A percentile compares a stretch with the other conserved stretches of the same genome.
These are phyloP conservation scores for Ascochyta viciae-villosae DNA, from an alignment of 2,329 filamentous ascomycete species.

Conservation along the genomic window DNA sequence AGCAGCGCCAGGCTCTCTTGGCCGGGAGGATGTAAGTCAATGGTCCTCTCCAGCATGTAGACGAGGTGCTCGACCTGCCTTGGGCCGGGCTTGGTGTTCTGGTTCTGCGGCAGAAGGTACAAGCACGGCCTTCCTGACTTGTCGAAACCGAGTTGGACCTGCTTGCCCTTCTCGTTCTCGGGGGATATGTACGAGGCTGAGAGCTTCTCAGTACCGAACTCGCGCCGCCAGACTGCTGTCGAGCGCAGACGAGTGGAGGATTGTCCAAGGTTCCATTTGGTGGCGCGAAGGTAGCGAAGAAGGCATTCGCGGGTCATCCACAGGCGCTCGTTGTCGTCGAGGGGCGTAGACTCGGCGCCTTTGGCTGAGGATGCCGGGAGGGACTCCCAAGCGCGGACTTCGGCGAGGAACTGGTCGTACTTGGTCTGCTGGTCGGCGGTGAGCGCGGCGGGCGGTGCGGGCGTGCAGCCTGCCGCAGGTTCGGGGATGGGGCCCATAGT, in stretches of 20 bases:
- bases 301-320: conserved; percentile 94
- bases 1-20: conserved; percentile 87
- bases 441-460: conserved; percentile 65
- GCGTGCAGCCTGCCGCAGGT: conserved; percentile 60
- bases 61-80: conserved; percentile 93
- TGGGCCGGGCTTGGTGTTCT: conserved; percentile 88
- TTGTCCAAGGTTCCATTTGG: conserved; percentile 80
- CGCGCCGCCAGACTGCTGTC: conserved; percentile 86
- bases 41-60: conserved; percentile 90
- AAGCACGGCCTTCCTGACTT: conserved; percentile 84
- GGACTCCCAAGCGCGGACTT: conserved; percentile 74
- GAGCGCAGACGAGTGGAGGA: conserved; percentile 79
- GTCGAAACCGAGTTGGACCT: conserved; percentile 88
- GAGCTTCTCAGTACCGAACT: conserved; percentile 79
- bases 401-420: conserved; percentile 77
- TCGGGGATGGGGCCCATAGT: conserved; percentile 43
- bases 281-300: conserved; percentile 89
- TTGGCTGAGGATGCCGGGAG: conserved; percentile 70
- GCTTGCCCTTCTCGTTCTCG: conserved; percentile 97
- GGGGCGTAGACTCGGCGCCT: conserved; percentile 63
- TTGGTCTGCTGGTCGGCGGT: conserved; percentile 80
- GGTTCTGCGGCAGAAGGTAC: conserved; percentile 86
- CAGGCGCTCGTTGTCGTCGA: conserved; percentile 81
- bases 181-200: conserved; percentile 87
- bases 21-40: conserved; percentile 85